phyloP scores from a whole-genome alignment of 75 land plant species.

The Sequoiadendron giganteum region DNA sequence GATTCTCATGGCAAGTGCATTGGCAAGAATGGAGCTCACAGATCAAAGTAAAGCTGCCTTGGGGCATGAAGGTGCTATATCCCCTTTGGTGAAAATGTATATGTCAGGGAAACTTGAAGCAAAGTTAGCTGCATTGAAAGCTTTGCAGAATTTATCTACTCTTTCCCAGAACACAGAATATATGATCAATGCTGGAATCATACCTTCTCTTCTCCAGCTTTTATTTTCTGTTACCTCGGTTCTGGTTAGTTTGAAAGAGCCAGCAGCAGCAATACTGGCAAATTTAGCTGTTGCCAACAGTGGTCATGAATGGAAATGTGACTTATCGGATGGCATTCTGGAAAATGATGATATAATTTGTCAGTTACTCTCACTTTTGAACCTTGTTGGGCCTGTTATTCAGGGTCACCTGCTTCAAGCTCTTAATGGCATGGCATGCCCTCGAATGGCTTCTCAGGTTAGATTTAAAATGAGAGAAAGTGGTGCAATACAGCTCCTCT shows the following conservation, averaged over 20 bases:
- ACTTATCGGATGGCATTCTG: slow-evolving; percentile 34
- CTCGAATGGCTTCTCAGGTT: slow-evolving; percentile 29
- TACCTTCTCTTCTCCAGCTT: slow-evolving; percentile 47
- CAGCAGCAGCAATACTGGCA: slow-evolving; percentile 63
- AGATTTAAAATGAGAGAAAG: slow-evolving; percentile 47
- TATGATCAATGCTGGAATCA: slow-evolving; percentile 38
- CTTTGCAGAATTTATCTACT: slow-evolving; percentile 50
- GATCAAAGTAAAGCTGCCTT: slow-evolving; percentile 53
- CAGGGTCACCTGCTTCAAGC: slow-evolving; percentile 53
- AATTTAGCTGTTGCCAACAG: slow-evolving; percentile 32
- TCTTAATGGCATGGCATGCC: slow-evolving; percentile 36
- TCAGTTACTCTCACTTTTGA: slow-evolving; percentile 63
- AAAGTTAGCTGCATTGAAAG: slow-evolving; percentile 55
- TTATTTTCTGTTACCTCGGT: slow-evolving; percentile 66
- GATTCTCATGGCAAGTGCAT: slow-evolving; percentile 63
- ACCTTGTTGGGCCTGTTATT: slow-evolving; percentile 49
- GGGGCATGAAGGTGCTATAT: slow-evolving; percentile 54
- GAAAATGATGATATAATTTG: slow-evolving; percentile 35
- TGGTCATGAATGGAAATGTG: background rate
- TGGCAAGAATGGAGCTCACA: slow-evolving; percentile 58
- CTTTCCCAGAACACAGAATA: slow-evolving; percentile 28
- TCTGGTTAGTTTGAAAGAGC: slow-evolving; percentile 50
- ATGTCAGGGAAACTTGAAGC: slow-evolving; percentile 55
- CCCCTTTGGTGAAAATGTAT: slow-evolving; percentile 53
- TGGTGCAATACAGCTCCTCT: slow-evolving; percentile 58